A percentile compares a stretch with the other conserved stretches of the same genome.
Conservation (phyloP, 1,139 yeast species). For the Nakaseomyces sp. region DNA sequence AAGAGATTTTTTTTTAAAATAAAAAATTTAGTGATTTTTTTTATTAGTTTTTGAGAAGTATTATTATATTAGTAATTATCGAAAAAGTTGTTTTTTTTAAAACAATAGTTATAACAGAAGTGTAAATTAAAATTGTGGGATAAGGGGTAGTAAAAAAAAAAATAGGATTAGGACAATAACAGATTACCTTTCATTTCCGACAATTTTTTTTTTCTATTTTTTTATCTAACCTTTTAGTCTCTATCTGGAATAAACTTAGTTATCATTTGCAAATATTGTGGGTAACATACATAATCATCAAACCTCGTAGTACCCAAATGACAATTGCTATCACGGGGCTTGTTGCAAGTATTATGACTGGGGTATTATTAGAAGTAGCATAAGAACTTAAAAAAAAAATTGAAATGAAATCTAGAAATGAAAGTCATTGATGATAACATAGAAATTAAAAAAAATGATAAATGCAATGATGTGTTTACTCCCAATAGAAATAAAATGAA, state of each 20-base stretch:
- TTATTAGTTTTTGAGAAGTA: neutral
- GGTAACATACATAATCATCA: no score
- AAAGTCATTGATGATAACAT: neutral
- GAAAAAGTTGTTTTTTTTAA: neutral
- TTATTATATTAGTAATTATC: conserved; percentile 4
- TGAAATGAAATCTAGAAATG: neutral
- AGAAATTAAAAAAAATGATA: neutral
- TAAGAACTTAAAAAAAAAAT: conserved; percentile 1
- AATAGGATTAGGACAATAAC: no score
- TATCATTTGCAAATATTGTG: no score
- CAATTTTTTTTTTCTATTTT: no score
- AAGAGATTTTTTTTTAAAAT: no score
- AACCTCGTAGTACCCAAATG: no score
- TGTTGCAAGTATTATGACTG: neutral
- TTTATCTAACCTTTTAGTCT: no score
- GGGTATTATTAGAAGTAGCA: neutral
- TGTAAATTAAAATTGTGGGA: neutral
- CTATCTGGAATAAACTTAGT: no score
- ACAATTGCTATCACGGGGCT: no score
- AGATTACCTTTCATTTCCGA: no score
- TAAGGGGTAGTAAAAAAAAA: neutral
- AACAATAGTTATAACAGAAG: neutral
- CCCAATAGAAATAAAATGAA: neutral
- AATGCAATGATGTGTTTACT: neutral
- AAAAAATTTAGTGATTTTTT: neutral